phyloP scores from a whole-genome alignment of 2,329 filamentous ascomycete genomes.

The Ophiostoma sp. region DNA sequence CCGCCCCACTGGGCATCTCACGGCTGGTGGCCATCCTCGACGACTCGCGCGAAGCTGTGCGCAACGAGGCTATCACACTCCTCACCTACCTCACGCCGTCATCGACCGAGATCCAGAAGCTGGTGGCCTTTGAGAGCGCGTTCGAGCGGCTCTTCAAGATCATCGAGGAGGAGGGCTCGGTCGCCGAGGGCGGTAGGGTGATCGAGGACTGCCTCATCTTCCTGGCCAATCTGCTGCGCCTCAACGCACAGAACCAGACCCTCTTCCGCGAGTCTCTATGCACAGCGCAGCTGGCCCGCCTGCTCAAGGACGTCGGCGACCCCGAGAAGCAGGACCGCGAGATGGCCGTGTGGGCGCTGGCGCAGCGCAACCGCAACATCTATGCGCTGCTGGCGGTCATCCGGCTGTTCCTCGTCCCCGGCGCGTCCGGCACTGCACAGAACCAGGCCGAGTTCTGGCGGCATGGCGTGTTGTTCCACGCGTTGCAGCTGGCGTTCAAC shows the following conservation, averaged over 20 bases:
- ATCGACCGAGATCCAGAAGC: conserved; percentile 84
- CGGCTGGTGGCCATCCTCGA: conserved; percentile 78
- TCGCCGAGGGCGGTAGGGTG: conserved; percentile 75
- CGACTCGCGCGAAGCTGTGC: conserved; percentile 77
- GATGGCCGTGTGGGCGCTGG: conserved; percentile 67
- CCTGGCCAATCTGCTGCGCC: conserved; percentile 77
- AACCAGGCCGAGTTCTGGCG: conserved; percentile 87
- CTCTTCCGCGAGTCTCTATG: conserved; percentile 88
- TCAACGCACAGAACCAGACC: conserved; percentile 88
- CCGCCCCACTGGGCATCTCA: conserved; percentile 80
- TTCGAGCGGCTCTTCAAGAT: conserved; percentile 83
- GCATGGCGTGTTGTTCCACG: conserved; percentile 70
- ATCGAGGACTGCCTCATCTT: conserved; percentile 92
- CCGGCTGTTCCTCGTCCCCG: conserved; percentile 74
- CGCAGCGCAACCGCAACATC: conserved; percentile 80
- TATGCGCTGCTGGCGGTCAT: conserved; percentile 85
- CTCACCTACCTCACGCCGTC: conserved; percentile 82
- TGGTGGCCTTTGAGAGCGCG: conserved; percentile 91
- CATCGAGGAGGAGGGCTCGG: conserved; percentile 72
- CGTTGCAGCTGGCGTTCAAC: conserved; percentile 78
- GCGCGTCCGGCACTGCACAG: conserved; percentile 71
- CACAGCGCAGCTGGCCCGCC: conserved; percentile 62
- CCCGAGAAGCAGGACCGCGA: conserved; percentile 43
- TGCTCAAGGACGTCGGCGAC: conserved; percentile 53
- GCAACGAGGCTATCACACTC: conserved; percentile 81